Evolutionary conservation across 2,329 filamentous ascomycete species (phyloP).

Genomic region (Penicillium psychrosexuale): DNA sequence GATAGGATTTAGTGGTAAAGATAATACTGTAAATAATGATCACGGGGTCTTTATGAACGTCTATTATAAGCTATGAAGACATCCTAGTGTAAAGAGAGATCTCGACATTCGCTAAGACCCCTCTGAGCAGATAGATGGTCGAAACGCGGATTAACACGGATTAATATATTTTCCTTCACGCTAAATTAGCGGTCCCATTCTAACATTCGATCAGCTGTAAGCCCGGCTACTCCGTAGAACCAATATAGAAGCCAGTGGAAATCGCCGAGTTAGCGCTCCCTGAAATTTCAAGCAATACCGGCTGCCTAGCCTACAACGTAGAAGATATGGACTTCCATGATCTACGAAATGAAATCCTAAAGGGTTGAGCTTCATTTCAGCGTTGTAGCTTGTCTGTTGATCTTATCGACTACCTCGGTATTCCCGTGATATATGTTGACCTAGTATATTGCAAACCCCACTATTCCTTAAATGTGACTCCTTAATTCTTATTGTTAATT

Average conservation of each 20-base stretch:
- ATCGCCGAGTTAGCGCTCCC: not conserved
- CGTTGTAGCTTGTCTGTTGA: not conserved
- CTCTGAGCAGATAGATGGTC: no score
- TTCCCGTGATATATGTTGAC: not conserved
- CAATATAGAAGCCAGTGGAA: not conserved
- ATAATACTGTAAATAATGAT: no score
- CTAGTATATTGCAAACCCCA: not conserved
- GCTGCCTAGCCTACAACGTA: not conserved
- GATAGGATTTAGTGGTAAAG: no score
- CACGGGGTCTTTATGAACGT: no score
- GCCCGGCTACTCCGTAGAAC: not conserved
- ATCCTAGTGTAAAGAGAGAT: no score
- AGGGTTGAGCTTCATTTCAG: not conserved
- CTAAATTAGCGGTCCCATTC: no score
- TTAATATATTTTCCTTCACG: no score
- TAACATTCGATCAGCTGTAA: no score
- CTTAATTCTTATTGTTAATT: not conserved
- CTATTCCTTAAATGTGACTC: not conserved
- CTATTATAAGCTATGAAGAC: no score
- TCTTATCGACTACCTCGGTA: not conserved
- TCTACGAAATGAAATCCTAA: not conserved
- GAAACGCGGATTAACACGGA: no score
- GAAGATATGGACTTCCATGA: not conserved
- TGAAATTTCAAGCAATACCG: not conserved
- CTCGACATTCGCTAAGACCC: no score